Base-by-base conservation (phyloP, 1,284 basidiomycete species). In the Somion occarium region DNA sequence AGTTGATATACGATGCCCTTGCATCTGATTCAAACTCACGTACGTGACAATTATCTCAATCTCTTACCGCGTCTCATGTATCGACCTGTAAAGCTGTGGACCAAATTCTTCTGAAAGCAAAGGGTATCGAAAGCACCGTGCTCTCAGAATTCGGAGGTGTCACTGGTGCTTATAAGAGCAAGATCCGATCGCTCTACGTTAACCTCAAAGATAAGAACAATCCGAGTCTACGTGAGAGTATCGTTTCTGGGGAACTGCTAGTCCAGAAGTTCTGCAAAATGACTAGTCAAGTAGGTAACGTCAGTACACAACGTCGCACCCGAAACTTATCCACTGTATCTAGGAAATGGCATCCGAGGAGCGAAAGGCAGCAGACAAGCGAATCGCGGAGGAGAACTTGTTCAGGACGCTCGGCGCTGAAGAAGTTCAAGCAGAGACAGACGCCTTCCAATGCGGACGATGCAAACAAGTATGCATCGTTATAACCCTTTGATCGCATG, bases 281-380 rank as follows among this genome's bases (percentile, higher is more conserved):
- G 93, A 77, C 80, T 1, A 92, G 88, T 65, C 79, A 85, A 71
- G 91, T 88, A 61, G 45, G 77, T 67, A 37, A 37, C 19, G 18
- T 4, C 27, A 50, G 30, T 23, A 46, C n/a, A n/a, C n/a, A n/a
- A n/a, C n/a, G n/a, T n/a, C n/a, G n/a, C n/a, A n/a, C n/a, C n/a
- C n/a, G n/a, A n/a, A n/a, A n/a, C n/a, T n/a, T n/a, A n/a, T n/a
- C n/a, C n/a, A n/a, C n/a, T 12, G 38, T n/a, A 34, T 49, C 30
- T 47, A 94, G 91, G 95, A 99, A 62, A 93, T 99, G 88, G 96
- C 96, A 1, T 93, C 91, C 1, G 93, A 94, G 63, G 93, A 95
- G 61, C 79, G 93, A 34, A 89, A 91, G 61, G 83, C 85, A 2
- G 83, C 87, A 18, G 88, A 94, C 61, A 80, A 82, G 54, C 88